These are phyloP conservation scores for Candida morakotiae DNA, from an alignment of 805 yeast genomes.

Conservation along the genomic window DNA sequence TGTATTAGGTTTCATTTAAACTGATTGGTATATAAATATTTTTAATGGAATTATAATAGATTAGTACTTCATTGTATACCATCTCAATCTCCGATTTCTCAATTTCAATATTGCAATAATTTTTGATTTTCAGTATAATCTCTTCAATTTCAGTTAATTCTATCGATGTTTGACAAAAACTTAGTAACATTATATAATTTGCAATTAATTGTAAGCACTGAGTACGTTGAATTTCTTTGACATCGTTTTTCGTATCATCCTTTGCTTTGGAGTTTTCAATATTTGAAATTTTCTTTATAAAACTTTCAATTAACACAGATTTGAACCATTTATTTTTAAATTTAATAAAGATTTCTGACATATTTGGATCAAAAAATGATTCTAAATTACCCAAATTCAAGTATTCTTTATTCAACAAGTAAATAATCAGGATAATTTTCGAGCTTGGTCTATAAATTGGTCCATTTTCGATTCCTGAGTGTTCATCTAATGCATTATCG, in stretches of 20 bases:
- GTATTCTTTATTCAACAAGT: conserved; percentile 1
- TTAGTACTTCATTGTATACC: conserved; percentile 15
- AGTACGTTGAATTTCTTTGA: background rate
- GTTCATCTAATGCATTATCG: background rate
- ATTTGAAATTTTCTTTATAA: too few species aligned
- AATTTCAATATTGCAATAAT: background rate
- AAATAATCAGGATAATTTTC: conserved; percentile 4
- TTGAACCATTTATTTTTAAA: conserved; percentile 31
- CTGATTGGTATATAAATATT: conserved; percentile 21
- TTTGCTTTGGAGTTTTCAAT: conserved; percentile 1
- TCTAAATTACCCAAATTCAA: background rate
- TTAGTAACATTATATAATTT: conserved; percentile 6
- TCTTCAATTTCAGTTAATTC: background rate
- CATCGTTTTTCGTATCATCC: background rate
- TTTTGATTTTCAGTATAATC: background rate
- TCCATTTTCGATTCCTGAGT: too few species aligned
- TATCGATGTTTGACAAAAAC: conserved; percentile 1
- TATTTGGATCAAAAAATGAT: background rate
- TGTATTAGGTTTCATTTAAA: conserved; percentile 28
- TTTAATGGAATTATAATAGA: conserved; percentile 26
- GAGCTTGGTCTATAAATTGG: conserved; percentile 8
- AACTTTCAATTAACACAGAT: too few species aligned
- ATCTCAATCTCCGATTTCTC: conserved; percentile 7
- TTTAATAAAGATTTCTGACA: conserved; percentile 15
- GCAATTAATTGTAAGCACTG: conserved; percentile 1